Evolutionary conservation across 1,284 basidiomycete species (phyloP).

Genomic region (Marasmius tenuissimus): DNA sequence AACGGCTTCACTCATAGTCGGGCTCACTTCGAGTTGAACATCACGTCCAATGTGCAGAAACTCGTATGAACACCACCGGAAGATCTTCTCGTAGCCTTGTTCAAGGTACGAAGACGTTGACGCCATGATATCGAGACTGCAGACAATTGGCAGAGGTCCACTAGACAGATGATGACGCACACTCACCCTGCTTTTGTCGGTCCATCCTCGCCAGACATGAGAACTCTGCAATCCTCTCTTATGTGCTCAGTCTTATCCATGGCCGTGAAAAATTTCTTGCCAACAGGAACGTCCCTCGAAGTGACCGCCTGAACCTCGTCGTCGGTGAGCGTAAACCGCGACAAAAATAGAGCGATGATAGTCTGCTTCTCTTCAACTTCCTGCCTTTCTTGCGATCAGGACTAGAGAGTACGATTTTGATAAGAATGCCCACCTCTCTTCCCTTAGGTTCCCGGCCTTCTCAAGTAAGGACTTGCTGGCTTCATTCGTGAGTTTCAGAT

Average conservation of each 20-base stretch:
- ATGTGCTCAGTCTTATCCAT: slow-evolving; percentile 89
- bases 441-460: slow-evolving; percentile 79
- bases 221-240: slow-evolving; percentile 79
- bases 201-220: slow-evolving; percentile 86
- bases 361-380: slow-evolving; percentile 67
- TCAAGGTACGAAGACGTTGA: slow-evolving; percentile 83
- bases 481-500: slow-evolving; percentile 75
- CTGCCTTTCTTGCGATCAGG: slow-evolving; percentile 46
- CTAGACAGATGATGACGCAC: neutral
- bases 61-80: slow-evolving; percentile 85
- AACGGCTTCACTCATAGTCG: slow-evolving; percentile 74
- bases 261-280: slow-evolving; percentile 73
- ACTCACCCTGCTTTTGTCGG: slow-evolving; percentile 80
- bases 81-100: slow-evolving; percentile 86
- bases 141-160: neutral
- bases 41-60: slow-evolving; percentile 83
- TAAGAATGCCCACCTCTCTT: slow-evolving; percentile 63
- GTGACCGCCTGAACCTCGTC: slow-evolving; percentile 74
- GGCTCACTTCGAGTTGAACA: slow-evolving; percentile 75
- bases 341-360: slow-evolving; percentile 79
- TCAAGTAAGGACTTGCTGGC: slow-evolving; percentile 85
- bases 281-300: slow-evolving; percentile 77
- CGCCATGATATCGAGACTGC: slow-evolving; percentile 86
- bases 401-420: neutral
- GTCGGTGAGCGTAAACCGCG: slow-evolving; percentile 81